Evolutionary conservation across 2,329 filamentous ascomycete species (phyloP), one percentile per base, ranked within the genome.

Genomic region (Talaromyces pinophilus): DNA sequence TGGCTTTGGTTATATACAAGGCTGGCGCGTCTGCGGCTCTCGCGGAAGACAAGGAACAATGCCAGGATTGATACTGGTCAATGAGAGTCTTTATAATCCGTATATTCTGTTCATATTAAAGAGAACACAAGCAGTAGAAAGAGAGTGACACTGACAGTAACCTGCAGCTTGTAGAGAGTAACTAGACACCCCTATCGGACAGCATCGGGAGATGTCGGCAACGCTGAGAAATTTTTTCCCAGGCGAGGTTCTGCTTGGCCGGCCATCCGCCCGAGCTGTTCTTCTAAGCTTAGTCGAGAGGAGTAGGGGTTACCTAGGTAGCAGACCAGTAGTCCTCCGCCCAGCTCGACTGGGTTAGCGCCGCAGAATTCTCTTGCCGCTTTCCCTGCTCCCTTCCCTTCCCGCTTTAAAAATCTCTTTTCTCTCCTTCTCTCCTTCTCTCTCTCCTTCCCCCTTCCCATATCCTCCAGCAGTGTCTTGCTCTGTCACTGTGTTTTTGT

Each of bases 201-300:
- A 67, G 63, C 70, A 72, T 79, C 77, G 77, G 77, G 76, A 78
- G 73, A 78, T 76, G 72, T 77, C 77, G 77, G 77, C 75, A 69
- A 60, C 60, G 35, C 61, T 63, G 61, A 63, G 61, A 55, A 55
- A 63, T 63, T 63, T 63, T 63, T 33, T 54, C 55, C 48, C 40
- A 19, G 48, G 40, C 50, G 50, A 30, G 5, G 25, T 17, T 52
- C 19, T 35, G 52, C 54, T 57, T 57, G 54, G 54, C 54, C 54
- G 54, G 54, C 17, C 54, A 57, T 57, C 54, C 54, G 54, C 33
- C 54, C 54, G 33, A 60, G 63, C 63, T 54, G 44, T 42, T 61
- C 50, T 38, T 61, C 48, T 65, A n/a, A 35, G 40, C 50, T 66
- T 62, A 54, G 25, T 55, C 25, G 46, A 19, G 46, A 5, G 35